These are phyloP conservation scores for Chloranthus sessilifolius DNA, from an alignment of 164 flowering plant genomes.

Conservation along the genomic window DNA sequence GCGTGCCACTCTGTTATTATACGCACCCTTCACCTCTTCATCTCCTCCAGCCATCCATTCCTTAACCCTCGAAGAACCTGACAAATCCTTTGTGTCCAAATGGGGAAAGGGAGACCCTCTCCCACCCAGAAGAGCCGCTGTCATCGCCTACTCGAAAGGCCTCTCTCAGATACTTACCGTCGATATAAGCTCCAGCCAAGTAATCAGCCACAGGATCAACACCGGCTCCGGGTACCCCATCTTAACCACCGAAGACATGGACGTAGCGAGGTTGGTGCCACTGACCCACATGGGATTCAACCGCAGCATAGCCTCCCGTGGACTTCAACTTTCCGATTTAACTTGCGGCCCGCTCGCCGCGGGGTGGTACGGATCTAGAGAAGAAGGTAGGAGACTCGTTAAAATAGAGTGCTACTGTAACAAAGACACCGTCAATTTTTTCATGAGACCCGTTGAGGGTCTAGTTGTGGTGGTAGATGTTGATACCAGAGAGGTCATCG, in stretches of 20 bases:
- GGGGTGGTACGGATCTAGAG: slow-evolving; percentile 54
- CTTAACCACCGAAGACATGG: slow-evolving; percentile 26
- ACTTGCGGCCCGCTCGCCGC: slow-evolving; percentile 29
- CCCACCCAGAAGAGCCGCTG: slow-evolving; percentile 50
- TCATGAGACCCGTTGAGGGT: slow-evolving; percentile 78
- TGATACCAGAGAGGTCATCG: slow-evolving; percentile 34
- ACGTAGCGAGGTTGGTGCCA: slow-evolving; percentile 10
- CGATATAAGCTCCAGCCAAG: slow-evolving; percentile 26
- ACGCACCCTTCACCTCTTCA: slow-evolving; percentile 29
- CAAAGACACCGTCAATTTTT: slow-evolving; percentile 47
- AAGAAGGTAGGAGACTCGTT: slow-evolving; percentile 43
- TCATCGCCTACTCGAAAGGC: slow-evolving; percentile 33
- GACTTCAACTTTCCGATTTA: slow-evolving; percentile 25
- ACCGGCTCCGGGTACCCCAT: slow-evolving; percentile 37
- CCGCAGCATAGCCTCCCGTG: slow-evolving; percentile 22
- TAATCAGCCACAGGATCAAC: slow-evolving; percentile 16
- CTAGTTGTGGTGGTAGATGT: slow-evolving; percentile 41
- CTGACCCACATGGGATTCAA: slow-evolving; percentile 25
- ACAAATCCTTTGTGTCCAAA: slow-evolving; percentile 34
- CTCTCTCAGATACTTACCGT: slow-evolving; percentile 39
- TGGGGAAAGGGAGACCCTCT: slow-evolving; percentile 58
- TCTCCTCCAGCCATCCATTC: slow-evolving; percentile 30
- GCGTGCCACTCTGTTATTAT: slow-evolving; percentile 26
- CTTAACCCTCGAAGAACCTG: slow-evolving; percentile 52
- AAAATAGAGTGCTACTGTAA: slow-evolving; percentile 50